phyloP scores from a whole-genome alignment of 106 monocot species.

The Vanilla planifolia region DNA sequence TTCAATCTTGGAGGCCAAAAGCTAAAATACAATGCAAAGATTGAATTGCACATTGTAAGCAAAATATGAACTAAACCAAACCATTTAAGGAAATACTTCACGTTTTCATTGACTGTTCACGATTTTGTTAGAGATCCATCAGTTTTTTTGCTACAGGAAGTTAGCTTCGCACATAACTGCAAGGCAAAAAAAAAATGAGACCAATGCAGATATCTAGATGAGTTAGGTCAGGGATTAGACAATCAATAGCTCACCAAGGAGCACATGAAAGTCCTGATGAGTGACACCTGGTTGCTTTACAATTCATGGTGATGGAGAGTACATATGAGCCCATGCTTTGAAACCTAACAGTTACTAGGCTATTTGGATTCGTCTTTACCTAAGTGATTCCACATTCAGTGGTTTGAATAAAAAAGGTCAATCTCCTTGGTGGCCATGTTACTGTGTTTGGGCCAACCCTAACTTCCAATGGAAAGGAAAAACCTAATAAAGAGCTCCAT shows the following conservation, averaged over 20 bases:
- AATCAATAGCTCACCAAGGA: no score
- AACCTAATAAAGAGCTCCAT: no score
- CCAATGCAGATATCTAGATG: neutral
- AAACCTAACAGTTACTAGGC: neutral
- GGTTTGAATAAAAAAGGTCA: neutral
- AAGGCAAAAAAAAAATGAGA: no score
- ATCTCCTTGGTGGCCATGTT: no score
- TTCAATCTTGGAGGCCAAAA: no score
- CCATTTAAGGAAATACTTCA: neutral
- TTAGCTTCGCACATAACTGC: no score
- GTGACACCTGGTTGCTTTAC: no score
- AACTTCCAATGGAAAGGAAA: no score
- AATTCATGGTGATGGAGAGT: neutral
- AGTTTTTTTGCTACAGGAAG: neutral
- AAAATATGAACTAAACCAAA: neutral
- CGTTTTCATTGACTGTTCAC: neutral
- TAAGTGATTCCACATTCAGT: neutral
- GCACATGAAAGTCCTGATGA: neutral
- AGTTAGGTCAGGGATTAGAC: neutral
- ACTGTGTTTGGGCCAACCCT: no score
- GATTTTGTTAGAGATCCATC: neutral
- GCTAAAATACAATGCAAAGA: no score
- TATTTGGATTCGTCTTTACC: neutral
- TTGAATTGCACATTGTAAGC: neutral
- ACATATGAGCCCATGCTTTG: neutral